Base-by-base conservation (phyloP, 148 eudicot genomes). In the Heliamphora exappendiculata region DNA sequence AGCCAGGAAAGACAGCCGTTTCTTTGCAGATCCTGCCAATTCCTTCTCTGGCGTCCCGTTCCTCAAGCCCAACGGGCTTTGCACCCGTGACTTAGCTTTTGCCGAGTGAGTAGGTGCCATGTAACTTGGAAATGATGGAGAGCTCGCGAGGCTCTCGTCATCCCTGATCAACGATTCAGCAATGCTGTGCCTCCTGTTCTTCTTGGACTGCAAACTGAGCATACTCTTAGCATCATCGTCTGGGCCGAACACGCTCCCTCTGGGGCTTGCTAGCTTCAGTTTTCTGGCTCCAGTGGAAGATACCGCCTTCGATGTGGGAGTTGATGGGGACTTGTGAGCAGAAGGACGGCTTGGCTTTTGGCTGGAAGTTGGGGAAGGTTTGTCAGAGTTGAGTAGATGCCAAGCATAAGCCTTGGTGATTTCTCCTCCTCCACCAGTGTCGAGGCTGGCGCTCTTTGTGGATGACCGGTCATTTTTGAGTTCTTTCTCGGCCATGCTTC, bases 41-140 rank as follows among this genome's bases (percentile, higher is more conserved):
- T 78, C 81, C 65, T 88, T 86, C 28, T 89, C 93, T 3, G 83
- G 85, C 28, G 81, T 84, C 70, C 84, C 84, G 59, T 88, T 85
- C 67, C 85, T 87, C 64, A 70, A 50, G 33, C 86, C 87, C 67
- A 81, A 77, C 22, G 80, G 83, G 67, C 87, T 90, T 60, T 81
- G 81, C 59, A 82, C 73, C 72, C 81, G 81, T 20, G 80, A 78
- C 79, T 86, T 92, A 34, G 96, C 97, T 85, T 83, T 90, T 0
- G 89, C 92, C 3, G 98, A 91, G 75, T 81, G 80, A 8, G 98
- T 92, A 0, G 92, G 68, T 1, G 91, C 92, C 98, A 92, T 94
- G 82, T 90, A 94, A 81, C 97, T 90, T 7, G 98, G 98, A 42
- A 90, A 79, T 16, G 92, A 78, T 1, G 84, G 87, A 17, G 91